A percentile compares a stretch with the other conserved stretches of the same genome.
phyloP scores from a whole-genome alignment of 1,284 basidiomycete genomes.

The Marasmius oreades region DNA sequence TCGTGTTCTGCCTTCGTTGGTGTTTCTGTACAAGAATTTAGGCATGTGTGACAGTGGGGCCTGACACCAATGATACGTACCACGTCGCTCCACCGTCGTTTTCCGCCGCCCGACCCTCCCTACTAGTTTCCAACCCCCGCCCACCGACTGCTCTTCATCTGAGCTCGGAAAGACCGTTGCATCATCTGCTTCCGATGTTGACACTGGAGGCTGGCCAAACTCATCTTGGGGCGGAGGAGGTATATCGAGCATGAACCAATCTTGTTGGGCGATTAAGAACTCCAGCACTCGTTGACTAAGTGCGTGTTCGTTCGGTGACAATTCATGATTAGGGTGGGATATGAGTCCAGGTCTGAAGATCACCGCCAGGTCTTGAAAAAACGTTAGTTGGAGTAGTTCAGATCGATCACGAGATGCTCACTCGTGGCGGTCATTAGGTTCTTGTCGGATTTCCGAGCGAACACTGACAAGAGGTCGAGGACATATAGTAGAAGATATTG shows the following conservation, averaged over 20 bases:
- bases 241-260: conserved; percentile 82
- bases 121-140: conserved; percentile 34
- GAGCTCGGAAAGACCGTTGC: conserved; percentile 32
- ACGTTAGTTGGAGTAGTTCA: conserved; percentile 1
- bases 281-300: conserved; percentile 90
- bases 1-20: conserved; percentile 20
- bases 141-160: conserved; percentile 19
- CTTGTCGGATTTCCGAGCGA: conserved; percentile 86
- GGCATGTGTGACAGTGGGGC: neutral
- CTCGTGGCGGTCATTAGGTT: conserved; percentile 96
- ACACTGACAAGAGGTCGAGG: conserved; percentile 92
- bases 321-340: conserved; percentile 82
- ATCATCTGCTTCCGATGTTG: conserved; percentile 24
- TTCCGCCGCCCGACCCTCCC: conserved; percentile 28
- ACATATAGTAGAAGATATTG: conserved; percentile 96
- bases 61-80: conserved; percentile 11
- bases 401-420: conserved; percentile 36
- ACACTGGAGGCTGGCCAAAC: conserved; percentile 20
- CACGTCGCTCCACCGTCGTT: conserved; percentile 55
- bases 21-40: neutral
- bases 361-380: conserved; percentile 76
- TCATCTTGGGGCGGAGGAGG: conserved; percentile 55
- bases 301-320: conserved; percentile 79
- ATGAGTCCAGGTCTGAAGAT: conserved; percentile 94
- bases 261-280: conserved; percentile 89